These are phyloP conservation scores for Chrysanthemum makinoi DNA, from an alignment of 129 eudicot genomes.

Conservation along the genomic window DNA sequence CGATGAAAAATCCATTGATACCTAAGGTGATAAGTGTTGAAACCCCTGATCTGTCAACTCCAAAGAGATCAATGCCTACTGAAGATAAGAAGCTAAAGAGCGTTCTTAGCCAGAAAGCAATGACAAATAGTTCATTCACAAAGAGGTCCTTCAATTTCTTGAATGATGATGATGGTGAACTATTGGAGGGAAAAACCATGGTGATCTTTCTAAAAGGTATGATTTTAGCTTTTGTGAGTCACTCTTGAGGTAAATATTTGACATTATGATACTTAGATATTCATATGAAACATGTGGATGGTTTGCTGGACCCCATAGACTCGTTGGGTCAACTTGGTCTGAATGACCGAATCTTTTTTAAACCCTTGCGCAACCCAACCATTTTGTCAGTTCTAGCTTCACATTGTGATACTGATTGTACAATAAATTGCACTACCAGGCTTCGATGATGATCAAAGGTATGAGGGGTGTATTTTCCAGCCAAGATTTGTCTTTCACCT, in stretches of 20 bases:
- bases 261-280: too few relatives aligned
- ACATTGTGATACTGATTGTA: too few relatives aligned
- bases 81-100: slow-evolving; percentile 50
- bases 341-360: too few relatives aligned
- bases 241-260: background rate
- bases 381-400: too few relatives aligned
- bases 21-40: slow-evolving; percentile 25
- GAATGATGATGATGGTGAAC: slow-evolving; percentile 37
- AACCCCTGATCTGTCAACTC: slow-evolving; percentile 69
- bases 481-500: too few relatives aligned
- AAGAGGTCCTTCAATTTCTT: slow-evolving; percentile 55
- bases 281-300: background rate
- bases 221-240: background rate
- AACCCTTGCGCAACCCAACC: too few relatives aligned
- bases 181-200: background rate
- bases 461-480: too few relatives aligned
- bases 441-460: too few relatives aligned
- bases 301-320: background rate
- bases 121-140: slow-evolving; percentile 31
- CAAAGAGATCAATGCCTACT: slow-evolving; percentile 57
- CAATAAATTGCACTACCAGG: too few relatives aligned
- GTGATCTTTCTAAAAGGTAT: slow-evolving; percentile 5
- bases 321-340: background rate
- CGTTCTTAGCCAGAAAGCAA: slow-evolving; percentile 26
- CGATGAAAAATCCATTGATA: slow-evolving; percentile 38